Evolutionary conservation across 208 protist species (phyloP).

Genomic region (Tetramitus jugosus): DNA sequence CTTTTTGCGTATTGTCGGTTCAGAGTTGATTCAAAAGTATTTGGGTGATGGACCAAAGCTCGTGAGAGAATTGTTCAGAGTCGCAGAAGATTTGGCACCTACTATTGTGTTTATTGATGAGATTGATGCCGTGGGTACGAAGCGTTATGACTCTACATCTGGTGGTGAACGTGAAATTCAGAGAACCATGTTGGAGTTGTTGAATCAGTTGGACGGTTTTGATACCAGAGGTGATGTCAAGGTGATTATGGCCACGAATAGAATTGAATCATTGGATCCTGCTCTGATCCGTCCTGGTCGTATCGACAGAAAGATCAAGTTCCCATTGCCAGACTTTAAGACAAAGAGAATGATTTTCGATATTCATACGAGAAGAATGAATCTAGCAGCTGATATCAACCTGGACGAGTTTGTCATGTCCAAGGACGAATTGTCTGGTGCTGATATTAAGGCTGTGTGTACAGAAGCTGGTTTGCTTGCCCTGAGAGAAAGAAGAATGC

Average conservation of each 20-base stretch:
- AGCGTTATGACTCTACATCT: slow-evolving; percentile 93
- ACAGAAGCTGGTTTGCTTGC: slow-evolving; percentile 99
- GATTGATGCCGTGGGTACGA: slow-evolving; percentile 99
- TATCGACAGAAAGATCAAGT: slow-evolving; percentile 99
- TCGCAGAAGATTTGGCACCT: slow-evolving; percentile 95
- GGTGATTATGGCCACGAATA: slow-evolving; percentile 99
- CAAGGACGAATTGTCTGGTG: slow-evolving; percentile 99
- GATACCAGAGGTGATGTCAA: slow-evolving; percentile 99
- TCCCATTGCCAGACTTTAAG: slow-evolving; percentile 97
- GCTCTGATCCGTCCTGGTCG: slow-evolving; percentile 98
- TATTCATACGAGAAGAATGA: slow-evolving; percentile 99
- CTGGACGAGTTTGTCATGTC: slow-evolving; percentile 98
- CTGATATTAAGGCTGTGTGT: slow-evolving; percentile 99
- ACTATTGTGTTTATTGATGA: slow-evolving; percentile 99
- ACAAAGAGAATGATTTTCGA: slow-evolving; percentile 98
- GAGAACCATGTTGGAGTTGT: slow-evolving; percentile 99
- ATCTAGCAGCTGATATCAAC: slow-evolving; percentile 94
- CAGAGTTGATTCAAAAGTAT: slow-evolving; percentile 99
- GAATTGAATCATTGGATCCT: slow-evolving; percentile 99
- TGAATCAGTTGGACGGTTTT: slow-evolving; percentile 99
- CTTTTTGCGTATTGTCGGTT: slow-evolving; percentile 98
- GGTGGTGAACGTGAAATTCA: slow-evolving; percentile 99
- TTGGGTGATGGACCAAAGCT: slow-evolving; percentile 99
- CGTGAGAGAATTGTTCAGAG: slow-evolving; percentile 97
- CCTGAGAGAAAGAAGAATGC: slow-evolving; percentile 97